These are phyloP conservation scores for Gnomoniopsis smithogilvyi DNA, from an alignment of 2,329 filamentous ascomycete genomes.

Conservation along the genomic window DNA sequence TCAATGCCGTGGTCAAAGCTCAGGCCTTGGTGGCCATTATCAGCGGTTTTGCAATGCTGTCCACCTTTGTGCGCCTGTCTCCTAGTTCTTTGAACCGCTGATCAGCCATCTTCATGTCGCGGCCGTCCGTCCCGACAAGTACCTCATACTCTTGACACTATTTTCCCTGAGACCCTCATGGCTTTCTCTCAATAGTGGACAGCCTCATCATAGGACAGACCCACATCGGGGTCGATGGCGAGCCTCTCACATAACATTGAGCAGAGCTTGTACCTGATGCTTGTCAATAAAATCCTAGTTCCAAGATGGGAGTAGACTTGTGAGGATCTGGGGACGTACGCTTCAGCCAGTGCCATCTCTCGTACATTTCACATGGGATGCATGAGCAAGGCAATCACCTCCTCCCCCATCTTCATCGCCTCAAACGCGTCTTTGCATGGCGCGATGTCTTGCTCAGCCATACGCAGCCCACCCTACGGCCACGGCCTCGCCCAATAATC, in stretches of 20 bases:
- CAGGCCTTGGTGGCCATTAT: background rate
- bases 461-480: background rate
- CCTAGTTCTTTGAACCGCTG: background rate
- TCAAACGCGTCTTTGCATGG: background rate
- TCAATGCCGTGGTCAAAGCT: no score
- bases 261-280: background rate
- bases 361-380: conserved; percentile 2
- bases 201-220: background rate
- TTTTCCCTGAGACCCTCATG: background rate
- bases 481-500: background rate
- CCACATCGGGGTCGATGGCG: background rate
- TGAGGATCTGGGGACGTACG: background rate
- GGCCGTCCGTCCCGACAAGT: background rate
- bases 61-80: background rate
- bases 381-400: background rate
- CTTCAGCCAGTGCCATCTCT: background rate
- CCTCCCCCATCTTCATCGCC: background rate
- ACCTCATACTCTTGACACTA: background rate
- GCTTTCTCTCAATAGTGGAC: background rate
- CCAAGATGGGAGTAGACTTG: background rate
- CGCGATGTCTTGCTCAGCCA: background rate
- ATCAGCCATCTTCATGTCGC: background rate
- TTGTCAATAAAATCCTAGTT: background rate
- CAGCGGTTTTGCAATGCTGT: background rate
- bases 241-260: background rate